Conservation (phyloP, 768 basidiomycete species). For the Mycena rebaudengoi region DNA sequence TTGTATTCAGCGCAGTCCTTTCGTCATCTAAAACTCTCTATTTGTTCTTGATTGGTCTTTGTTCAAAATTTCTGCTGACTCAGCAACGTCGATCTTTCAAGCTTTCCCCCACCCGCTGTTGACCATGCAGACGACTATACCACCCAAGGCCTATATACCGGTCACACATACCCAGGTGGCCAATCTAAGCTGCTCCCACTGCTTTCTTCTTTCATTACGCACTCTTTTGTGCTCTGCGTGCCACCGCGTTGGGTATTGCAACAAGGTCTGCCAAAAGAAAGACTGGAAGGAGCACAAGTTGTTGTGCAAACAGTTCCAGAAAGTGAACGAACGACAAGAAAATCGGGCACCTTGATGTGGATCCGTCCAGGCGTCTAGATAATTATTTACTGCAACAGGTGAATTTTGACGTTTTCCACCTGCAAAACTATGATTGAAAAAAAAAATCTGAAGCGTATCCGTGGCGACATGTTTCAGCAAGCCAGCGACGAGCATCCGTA, state of each 20-base stretch:
- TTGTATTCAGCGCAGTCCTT: too few relatives aligned
- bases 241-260: conserved; percentile 7
- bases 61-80: too few relatives aligned
- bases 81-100: too few relatives aligned
- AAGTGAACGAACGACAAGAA: conserved; percentile 4
- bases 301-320: not conserved
- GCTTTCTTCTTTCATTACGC: not conserved
- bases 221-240: not conserved
- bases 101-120: too few relatives aligned
- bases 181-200: not conserved
- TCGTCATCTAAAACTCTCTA: too few relatives aligned
- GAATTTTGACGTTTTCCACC: not conserved
- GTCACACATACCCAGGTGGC: not conserved
- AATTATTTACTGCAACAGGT: conserved; percentile 1
- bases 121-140: too few relatives aligned
- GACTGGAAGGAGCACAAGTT: conserved; percentile 5
- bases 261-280: not conserved
- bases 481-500: not conserved
- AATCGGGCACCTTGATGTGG: not conserved
- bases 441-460: not conserved
- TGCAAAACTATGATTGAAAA: not conserved
- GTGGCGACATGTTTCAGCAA: too few relatives aligned
- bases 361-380: not conserved
- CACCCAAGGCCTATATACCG: not conserved
- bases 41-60: too few relatives aligned